Conservation (phyloP, 2,329 filamentous ascomycete species). For the Fulvia fulva region DNA sequence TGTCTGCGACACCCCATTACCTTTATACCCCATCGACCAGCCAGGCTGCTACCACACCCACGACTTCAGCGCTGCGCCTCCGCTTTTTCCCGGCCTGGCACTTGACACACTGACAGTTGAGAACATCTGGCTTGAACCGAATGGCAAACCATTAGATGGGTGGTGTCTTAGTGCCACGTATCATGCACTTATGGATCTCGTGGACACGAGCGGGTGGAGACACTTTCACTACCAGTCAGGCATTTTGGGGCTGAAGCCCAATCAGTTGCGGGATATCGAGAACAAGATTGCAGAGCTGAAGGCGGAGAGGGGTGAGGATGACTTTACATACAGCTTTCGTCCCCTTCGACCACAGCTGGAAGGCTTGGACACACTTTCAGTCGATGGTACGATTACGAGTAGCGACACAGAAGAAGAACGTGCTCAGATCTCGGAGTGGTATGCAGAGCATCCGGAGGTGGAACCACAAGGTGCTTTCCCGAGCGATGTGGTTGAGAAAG, state of each 20-base stretch:
- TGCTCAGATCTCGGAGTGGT: neutral
- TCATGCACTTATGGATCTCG: neutral
- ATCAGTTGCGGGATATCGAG: neutral
- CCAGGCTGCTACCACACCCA: neutral
- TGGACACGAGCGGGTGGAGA: neutral
- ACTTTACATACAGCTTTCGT: neutral
- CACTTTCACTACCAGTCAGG: neutral
- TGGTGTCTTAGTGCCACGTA: neutral
- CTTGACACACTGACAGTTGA: neutral
- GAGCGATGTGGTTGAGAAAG: neutral
- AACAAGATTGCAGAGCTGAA: neutral
- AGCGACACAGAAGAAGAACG: neutral
- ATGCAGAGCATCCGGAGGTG: neutral
- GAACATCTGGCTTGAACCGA: neutral
- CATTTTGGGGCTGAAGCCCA: neutral
- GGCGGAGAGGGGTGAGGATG: neutral
- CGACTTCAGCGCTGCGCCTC: neutral
- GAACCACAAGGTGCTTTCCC: neutral
- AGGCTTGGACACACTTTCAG: neutral
- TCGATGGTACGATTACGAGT: neutral
- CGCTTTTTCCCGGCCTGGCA: neutral
- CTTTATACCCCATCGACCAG: neutral
- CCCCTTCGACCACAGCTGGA: neutral
- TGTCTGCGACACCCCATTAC: neutral
- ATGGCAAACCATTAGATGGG: neutral